Base-by-base conservation (phyloP, 2,329 filamentous ascomycete species). In the Fusarium drepaniforme region DNA sequence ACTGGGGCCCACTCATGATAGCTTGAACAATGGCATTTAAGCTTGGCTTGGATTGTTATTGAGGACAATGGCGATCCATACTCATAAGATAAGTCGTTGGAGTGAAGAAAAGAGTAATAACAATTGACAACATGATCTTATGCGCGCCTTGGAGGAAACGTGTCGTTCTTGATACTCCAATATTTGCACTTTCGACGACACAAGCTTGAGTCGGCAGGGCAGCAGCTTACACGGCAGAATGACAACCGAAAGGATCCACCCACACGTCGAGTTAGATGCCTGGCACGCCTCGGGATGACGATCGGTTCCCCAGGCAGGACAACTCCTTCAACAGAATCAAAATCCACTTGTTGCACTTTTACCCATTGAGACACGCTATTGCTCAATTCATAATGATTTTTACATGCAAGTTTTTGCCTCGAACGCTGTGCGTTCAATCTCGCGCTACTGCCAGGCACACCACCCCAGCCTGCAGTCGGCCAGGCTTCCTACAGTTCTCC, bases 1-100 rank as follows among this genome's bases (percentile, higher is more conserved):
- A 76, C 67, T 78, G 74, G 67, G 74, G 68, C 74, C 78, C 78
- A 78, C 76, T 76, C 71, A 75, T 38, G 57, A 40, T 59, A 56
- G 49, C 25, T 56, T 21, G 69, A 72, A 76, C 73, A 74, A 76
- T 75, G 74, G 77, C 74, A 61, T 78, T 71, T 71, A 67, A 66
- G 44, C 28, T 62, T 42, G 33, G 57, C 30, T 64, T 64, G 42
- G 35, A 33, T 28, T 60, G 16, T 30, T 60, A 25, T 38, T 28
- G 15, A 58, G 18, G 28, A 7, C 18, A 15, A 56, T 33, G n/a
- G 15, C 25, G 8, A 46, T 33, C 30, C 30, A 33, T 46, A 16
- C 13, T 46, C 7, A 46, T 16, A 23, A 8, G 9, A 18, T 30
- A 49, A 5, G 44, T 18, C 23, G 11, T 30, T 33, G 2, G 13